Base-by-base conservation (phyloP, 805 yeast genomes). In the Wickerhamomyces kurtzmanii region DNA sequence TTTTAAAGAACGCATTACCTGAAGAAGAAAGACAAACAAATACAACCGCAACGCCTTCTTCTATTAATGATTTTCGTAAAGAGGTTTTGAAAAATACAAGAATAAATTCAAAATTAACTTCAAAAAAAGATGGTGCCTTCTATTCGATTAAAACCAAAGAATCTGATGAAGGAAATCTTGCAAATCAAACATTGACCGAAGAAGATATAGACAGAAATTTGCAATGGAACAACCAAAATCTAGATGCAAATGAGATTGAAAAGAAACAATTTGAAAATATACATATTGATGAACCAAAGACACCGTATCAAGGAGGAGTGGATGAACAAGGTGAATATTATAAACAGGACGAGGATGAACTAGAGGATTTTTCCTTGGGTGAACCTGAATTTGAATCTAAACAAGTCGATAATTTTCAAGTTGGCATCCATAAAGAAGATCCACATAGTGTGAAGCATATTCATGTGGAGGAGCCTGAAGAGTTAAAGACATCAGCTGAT, bases 221-320 rank as follows among this genome's bases (percentile, higher is more conserved):
- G 40, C 68, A 75, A 47, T 87, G 96, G 96, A 93, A 87, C 48
- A 87, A 82, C 39, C 61, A 75, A 36, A 87, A 87, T 44, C 53
- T 87, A 30, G 70, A 66, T 28, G 70, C 68, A 28, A 64, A 64
- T 32, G 68, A 67, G 28, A 50, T 69, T n/a, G 68, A 83, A 4
- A 94, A 86, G 47, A 81, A 72, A 48, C 83, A 79, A 40, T 50
- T 49, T 23, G 61, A 57, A 27, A 62, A 61, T 32, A 50, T 61
- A 24, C 53, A 49, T 32, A 84, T 87, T 24, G 94, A 84, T 46
- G 96, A 87, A 51, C 96, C 96, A 14, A 87, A 87, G 60, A 87
- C 96, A 1, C 96, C 96, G 5, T 87, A 80, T 45, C 93, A 83
- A 48, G 93, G 91, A 8, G 93, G 94, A 1, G 79, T 83, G 16